Base-by-base conservation (phyloP, 2,329 filamentous ascomycete species). In the Cadophora sp. region DNA sequence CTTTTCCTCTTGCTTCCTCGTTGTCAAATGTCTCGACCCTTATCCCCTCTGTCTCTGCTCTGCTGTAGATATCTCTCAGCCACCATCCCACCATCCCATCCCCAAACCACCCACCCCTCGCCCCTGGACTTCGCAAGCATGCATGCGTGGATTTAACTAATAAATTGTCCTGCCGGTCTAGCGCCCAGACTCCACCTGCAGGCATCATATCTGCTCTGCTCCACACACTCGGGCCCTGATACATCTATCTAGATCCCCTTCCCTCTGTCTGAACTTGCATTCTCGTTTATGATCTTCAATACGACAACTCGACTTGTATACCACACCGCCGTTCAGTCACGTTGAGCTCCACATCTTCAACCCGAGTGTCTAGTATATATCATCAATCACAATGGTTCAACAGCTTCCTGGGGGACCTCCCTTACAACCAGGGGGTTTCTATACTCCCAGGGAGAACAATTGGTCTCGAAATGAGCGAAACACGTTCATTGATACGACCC, bases 281-380 rank as follows among this genome's bases (percentile, higher is more conserved):
- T 59, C 45, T 66, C 65, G 67, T 62, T 71, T 68, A 70, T 70
- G 60, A 70, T 68, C 43, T 43, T 72, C 70, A 73, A 74, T 75
- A 75, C 74, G 75, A 77, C 70, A 76, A 72, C 75, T 77, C 75
- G 74, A 68, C 71, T 76, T 71, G 65, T 69, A 73, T 68, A 71
- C 62, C 68, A 65, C 68, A 73, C 72, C 65, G 66, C 64, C 48
- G 61, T 59, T 64, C 60, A 64, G 43, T 63, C 66, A 65, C 61
- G 30, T 43, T 30, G 20, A 59, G 47, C 59, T 63, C 65, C 48
- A 45, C 33, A 30, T 62, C 48, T 7, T 47, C 47, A 59, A 50
- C 27, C 41, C 59, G 16, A 51, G 53, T 51, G 22, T 58, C 48
- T 48, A 53, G 50, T 55, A 67, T 47, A 64, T 67, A 70, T 69